phyloP scores from a whole-genome alignment of 2,329 filamentous ascomycete genomes.

The Colletotrichum abscissum region DNA sequence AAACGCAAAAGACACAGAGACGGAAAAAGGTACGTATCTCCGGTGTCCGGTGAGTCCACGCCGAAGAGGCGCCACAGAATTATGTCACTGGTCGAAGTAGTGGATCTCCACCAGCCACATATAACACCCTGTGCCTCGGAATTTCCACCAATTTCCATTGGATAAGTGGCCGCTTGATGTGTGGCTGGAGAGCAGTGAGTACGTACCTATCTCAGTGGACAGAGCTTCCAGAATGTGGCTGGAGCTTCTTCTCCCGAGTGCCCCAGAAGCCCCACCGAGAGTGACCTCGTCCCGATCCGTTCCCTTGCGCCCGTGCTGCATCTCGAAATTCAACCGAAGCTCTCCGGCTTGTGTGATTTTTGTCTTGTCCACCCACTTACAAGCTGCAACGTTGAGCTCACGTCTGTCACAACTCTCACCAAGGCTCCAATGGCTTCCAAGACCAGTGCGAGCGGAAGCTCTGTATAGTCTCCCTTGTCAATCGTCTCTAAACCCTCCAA shows the following conservation, averaged over 20 bases:
- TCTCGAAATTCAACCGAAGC: conserved; percentile 33
- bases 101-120: not conserved
- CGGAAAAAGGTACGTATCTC: not conserved
- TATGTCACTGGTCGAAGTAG: conserved; percentile 18
- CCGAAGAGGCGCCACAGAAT: not conserved
- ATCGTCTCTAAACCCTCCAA: not conserved
- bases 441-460: conserved; percentile 42
- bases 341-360: conserved; percentile 14
- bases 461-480: conserved; percentile 41
- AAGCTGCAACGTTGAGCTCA: not conserved
- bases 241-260: not conserved
- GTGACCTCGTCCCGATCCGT: conserved; percentile 1
- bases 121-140: not conserved
- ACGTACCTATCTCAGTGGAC: too few species aligned
- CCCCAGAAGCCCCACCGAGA: not conserved
- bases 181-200: too few species aligned
- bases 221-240: conserved; percentile 10
- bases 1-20: not conserved
- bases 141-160: not conserved
- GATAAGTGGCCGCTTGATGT: too few species aligned
- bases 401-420: not conserved
- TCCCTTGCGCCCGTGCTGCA: conserved; percentile 23
- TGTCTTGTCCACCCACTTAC: not conserved
- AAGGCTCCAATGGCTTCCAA: conserved; percentile 47
- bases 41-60: not conserved